Evolutionary conservation across 2,329 filamentous ascomycete species (phyloP), one percentile per base, ranked within the genome.

Genomic region (Ophiostoma perfectum): DNA sequence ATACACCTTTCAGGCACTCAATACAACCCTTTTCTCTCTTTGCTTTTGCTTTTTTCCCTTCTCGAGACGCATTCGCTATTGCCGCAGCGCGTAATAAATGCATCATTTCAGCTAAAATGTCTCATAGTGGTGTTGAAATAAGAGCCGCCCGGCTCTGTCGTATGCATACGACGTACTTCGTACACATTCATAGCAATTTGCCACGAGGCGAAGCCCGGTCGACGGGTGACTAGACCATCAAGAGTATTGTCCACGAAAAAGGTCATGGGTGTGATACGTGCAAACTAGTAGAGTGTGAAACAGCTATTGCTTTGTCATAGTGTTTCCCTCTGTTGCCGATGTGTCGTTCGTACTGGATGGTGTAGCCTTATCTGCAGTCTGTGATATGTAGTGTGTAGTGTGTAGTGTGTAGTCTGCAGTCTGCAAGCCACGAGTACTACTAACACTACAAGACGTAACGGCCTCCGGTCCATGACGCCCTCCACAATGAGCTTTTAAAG

Each of bases 61-160:
- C 4, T 55, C 9, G n/a, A 27, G 18, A 27, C 27, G 18, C 14
- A 55, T 27, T 27, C 4, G 9, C n/a, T 55, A 6, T 18, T 1
- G 2, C 27, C n/a, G 27, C n/a, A 55, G 18, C 27, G 18, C 49
- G 18, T 55, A 55, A 11, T 55, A 27, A 6, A 55, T 55, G 12
- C 49, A 55, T 55, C 49, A 55, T 55, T 55, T 7, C 49, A 55
- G 49, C 49, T 55, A 55, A 55, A 55, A 55, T 55, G 49, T 55
- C 49, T 55, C 49, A 55, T 55, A 55, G 4, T 27, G 18, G 47
- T 45, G 42, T n/a, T 8, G 27, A 27, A 52, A n/a, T 8, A 52
- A 52, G 42, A 45, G 47, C 47, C 47, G 14, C 47, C 47, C 47
- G n/a, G 27, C 27, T 27, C 27, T 27, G 27, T 27, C 27, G 27